Evolutionary conservation across 1,284 basidiomycete species (phyloP).

Genomic region (Grifola frondosa): DNA sequence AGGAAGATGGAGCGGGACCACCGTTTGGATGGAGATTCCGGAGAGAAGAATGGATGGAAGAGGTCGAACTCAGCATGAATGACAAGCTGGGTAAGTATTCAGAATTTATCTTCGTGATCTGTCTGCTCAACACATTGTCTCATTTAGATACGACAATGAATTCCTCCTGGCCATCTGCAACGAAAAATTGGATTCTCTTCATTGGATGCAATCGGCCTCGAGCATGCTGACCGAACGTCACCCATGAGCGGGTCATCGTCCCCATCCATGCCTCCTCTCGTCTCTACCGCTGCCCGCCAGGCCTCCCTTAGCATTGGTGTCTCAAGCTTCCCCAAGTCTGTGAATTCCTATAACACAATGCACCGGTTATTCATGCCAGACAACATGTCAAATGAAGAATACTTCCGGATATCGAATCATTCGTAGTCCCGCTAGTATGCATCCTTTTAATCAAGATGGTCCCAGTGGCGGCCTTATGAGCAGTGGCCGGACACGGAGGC

Average conservation of each 20-base stretch:
- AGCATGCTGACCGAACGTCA: constrained; percentile 61
- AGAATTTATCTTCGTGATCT: constrained; percentile 39
- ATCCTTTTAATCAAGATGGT: constrained; percentile 74
- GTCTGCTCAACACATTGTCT: too few relatives aligned
- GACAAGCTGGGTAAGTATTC: constrained; percentile 90
- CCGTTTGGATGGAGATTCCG: too few relatives aligned
- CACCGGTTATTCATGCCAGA: constrained; percentile 65
- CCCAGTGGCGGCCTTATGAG: constrained; percentile 46
- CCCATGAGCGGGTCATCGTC: constrained; percentile 50
- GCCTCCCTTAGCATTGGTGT: constrained; percentile 58
- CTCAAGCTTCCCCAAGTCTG: constrained; percentile 43
- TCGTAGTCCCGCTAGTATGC: constrained; percentile 38
- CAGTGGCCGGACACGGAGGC: constrained; percentile 64
- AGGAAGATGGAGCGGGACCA: too few relatives aligned
- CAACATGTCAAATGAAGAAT: constrained; percentile 70
- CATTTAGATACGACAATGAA: constrained; percentile 88
- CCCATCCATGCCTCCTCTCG: constrained; percentile 37
- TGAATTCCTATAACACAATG: constrained; percentile 57
- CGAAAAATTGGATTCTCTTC: constrained; percentile 88
- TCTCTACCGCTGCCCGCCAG: constrained; percentile 41
- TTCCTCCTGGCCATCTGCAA: constrained; percentile 92
- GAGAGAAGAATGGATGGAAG: too few relatives aligned
- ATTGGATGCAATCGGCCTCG: constrained; percentile 88
- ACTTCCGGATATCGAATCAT: constrained; percentile 52
- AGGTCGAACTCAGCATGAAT: constrained; percentile 79